Evolutionary conservation across 1,284 basidiomycete genomes (phyloP).

Genomic region (Singerocomus rubriflavus): DNA sequence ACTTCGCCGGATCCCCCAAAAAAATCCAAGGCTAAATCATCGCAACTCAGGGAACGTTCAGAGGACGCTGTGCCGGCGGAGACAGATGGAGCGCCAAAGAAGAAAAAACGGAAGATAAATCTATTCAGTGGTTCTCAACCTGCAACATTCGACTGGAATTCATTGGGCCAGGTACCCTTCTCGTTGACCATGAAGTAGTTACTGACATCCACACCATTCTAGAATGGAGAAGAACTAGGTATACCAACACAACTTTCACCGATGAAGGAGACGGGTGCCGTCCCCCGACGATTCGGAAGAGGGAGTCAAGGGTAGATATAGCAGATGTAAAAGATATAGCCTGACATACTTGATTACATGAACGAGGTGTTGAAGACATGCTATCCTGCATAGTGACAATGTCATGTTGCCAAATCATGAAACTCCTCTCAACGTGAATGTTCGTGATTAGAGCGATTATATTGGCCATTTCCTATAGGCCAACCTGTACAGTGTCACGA

Average conservation of each 20-base stretch:
- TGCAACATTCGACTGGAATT: conserved; percentile 41
- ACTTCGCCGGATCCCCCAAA: conserved; percentile 16
- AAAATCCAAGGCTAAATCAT: conserved; percentile 20
- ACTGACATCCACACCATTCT: not conserved
- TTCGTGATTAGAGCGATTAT: conserved; percentile 77
- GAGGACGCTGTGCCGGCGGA: conserved; percentile 24
- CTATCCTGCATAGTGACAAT: no score
- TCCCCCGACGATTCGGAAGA: conserved; percentile 44
- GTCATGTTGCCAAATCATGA: conserved; percentile 70
- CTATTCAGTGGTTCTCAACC: conserved; percentile 45
- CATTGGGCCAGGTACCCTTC: conserved; percentile 35
- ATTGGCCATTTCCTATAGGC: conserved; percentile 56
- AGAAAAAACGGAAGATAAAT: conserved; percentile 62
- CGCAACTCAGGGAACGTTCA: conserved; percentile 7
- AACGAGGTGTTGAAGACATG: not conserved
- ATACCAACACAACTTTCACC: conserved; percentile 66
- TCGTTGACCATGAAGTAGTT: not conserved
- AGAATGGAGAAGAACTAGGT: conserved; percentile 40
- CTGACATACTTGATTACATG: not conserved
- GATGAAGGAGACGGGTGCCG: conserved; percentile 49
- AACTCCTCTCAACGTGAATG: conserved; percentile 70
- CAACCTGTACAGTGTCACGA: conserved; percentile 42
- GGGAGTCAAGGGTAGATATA: conserved; percentile 18
- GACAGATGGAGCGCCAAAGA: conserved; percentile 37
- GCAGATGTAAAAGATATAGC: not conserved